phyloP scores from a whole-genome alignment of 2,329 filamentous ascomycete species.

The Capronia americana region DNA sequence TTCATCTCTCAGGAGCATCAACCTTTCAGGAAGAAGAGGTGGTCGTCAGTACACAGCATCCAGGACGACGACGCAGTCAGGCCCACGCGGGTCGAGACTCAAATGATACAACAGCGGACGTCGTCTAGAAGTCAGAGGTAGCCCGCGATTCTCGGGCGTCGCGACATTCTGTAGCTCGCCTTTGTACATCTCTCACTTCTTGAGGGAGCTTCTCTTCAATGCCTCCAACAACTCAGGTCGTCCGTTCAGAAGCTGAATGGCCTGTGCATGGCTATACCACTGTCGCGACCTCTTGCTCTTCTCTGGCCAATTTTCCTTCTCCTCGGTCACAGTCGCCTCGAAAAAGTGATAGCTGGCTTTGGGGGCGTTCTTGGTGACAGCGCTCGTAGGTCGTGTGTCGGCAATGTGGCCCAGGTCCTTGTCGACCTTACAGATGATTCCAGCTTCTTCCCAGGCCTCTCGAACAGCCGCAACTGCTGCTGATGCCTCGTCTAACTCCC shows the following conservation, averaged over 20 bases:
- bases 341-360: slow-evolving; percentile 68
- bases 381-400: slow-evolving; percentile 70
- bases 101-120: background rate
- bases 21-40: background rate
- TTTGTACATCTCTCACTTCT: slow-evolving; percentile 42
- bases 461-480: slow-evolving; percentile 81
- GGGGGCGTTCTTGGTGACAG: slow-evolving; percentile 66
- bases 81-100: background rate
- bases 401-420: slow-evolving; percentile 85
- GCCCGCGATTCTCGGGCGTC: background rate
- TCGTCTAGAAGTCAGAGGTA: background rate
- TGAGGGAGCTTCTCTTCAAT: slow-evolving; percentile 78
- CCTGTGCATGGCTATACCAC: slow-evolving; percentile 87
- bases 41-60: slow-evolving; percentile 4
- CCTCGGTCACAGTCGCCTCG: slow-evolving; percentile 84
- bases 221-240: slow-evolving; percentile 90
- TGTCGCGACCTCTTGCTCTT: slow-evolving; percentile 85
- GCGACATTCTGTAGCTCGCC: slow-evolving; percentile 6
- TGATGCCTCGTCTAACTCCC: slow-evolving; percentile 92
- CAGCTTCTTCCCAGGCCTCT: slow-evolving; percentile 98
- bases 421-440: slow-evolving; percentile 83
- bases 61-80: background rate
- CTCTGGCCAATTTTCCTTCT: slow-evolving; percentile 91
- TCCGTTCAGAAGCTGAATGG: slow-evolving; percentile 74
- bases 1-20: background rate